Base-by-base conservation (phyloP, 345 rosid genomes). In the Durio zibethinus region DNA sequence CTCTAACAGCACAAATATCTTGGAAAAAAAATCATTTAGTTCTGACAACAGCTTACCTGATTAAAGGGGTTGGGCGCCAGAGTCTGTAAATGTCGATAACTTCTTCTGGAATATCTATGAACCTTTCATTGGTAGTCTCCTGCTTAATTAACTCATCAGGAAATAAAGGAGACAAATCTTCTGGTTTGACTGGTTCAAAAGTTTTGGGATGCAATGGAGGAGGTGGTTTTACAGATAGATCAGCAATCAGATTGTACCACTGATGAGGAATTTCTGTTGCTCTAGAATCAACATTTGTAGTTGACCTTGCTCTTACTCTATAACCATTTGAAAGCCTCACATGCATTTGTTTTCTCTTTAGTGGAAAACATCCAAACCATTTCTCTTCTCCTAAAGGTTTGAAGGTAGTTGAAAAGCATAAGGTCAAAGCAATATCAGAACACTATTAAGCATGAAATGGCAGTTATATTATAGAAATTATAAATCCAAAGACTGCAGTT, bases 11-110 rank as follows among this genome's bases (percentile, higher is more conserved):
- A 1, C 31, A 64, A 79, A 45, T 78, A 10, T 65, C 20, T 29
- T 56, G 1, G 1, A 72, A 7, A 11, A 63, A 11, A 63, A 11
- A 62, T 9, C 1, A 29, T 31, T 33, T 10, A 20, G 75, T 71
- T 52, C 10, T 6, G 45, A 52, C 4, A n/a, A 40, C 64, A 79
- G 68, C 40, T 66, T 70, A 94, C 98, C 98, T 94, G 66, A 93
- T 93, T 67, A 93, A 78, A 73, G 98, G 98, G 7, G 98, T 93
- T 10, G 99, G 99, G 23, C 98, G 98, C 99, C 98, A 95, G 66
- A 95, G 96, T 74, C 78, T 78, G 79, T 93, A 93, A 74, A 93
- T 76, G 27, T 93, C 98, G 77, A 86, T 86, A 85, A 95, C 96
- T 78, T 95, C 96, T 4, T 90, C 90, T 18, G 99, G 99, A 31